Conservation (phyloP, 345 rosid species). For the Gossypium longicalyx region DNA sequence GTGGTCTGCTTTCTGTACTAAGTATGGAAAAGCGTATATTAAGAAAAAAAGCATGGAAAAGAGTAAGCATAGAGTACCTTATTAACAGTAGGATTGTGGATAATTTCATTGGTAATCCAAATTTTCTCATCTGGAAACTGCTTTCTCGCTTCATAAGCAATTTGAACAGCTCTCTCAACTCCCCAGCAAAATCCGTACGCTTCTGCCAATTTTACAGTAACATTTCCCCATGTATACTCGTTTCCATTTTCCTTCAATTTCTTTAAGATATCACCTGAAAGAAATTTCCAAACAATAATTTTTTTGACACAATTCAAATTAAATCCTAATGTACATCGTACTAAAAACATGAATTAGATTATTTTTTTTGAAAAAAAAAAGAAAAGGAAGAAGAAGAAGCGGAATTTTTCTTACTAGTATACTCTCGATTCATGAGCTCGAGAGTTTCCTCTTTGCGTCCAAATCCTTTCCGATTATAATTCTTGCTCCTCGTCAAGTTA, state of each 20-base stretch:
- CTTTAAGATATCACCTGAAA: constrained; percentile 72
- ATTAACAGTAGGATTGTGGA: constrained; percentile 91
- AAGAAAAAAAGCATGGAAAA: no score
- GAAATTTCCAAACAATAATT: no score
- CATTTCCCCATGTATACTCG: constrained; percentile 75
- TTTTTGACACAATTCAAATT: not conserved
- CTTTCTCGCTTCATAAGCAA: constrained; percentile 90
- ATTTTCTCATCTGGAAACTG: constrained; percentile 75
- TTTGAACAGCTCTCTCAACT: constrained; percentile 94
- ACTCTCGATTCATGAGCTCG: constrained; percentile 78
- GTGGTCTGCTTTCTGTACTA: no score
- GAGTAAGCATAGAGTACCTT: constrained; percentile 37
- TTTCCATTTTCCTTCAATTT: constrained; percentile 74
- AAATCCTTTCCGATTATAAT: constrained; percentile 79
- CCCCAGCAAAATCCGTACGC: constrained; percentile 94
- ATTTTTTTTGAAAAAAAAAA: no score
- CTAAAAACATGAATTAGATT: no score
- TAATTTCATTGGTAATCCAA: constrained; percentile 92
- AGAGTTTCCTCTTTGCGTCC: constrained; percentile 86
- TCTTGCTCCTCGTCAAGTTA: constrained; percentile 74
- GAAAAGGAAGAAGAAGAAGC: no score
- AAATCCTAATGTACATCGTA: no score
- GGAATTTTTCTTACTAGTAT: constrained; percentile 46
- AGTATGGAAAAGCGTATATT: no score
- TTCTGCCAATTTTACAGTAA: constrained; percentile 81